A percentile compares a stretch with the other conserved stretches of the same genome.
phyloP scores from a whole-genome alignment of 1,139 yeast genomes.

The Pichia sp. region DNA sequence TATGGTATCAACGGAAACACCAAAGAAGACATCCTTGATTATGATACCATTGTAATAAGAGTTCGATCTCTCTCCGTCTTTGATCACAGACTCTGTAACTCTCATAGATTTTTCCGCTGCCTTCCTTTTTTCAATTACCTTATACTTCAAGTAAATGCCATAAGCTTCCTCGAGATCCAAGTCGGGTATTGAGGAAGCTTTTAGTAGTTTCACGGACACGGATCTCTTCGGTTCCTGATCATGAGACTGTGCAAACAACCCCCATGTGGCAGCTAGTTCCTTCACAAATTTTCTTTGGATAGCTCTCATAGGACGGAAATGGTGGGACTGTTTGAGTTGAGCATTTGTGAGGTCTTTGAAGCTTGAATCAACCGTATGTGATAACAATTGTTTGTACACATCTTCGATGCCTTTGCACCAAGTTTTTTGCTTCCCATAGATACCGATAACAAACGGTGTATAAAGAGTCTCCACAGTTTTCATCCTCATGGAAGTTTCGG shows the following conservation, averaged over 20 bases:
- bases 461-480: conserved; percentile 31
- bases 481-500: conserved; percentile 11
- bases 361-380: conserved; percentile 6
- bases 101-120: conserved; percentile 13
- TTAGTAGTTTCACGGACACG: conserved; percentile 49
- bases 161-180: conserved; percentile 30
- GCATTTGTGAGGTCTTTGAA: conserved; percentile 5
- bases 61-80: neutral
- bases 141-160: conserved; percentile 15
- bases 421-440: conserved; percentile 42
- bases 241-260: conserved; percentile 63
- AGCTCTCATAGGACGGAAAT: conserved; percentile 67
- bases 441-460: conserved; percentile 35
- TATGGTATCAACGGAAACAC: conserved; percentile 42
- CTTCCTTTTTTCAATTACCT: conserved; percentile 17
- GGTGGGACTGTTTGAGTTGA: conserved; percentile 31
- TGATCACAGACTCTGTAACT: neutral
- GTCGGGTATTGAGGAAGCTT: conserved; percentile 27
- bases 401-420: conserved; percentile 66
- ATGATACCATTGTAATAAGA: conserved; percentile 43
- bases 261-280: conserved; percentile 53
- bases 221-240: conserved; percentile 77
- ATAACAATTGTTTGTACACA: conserved; percentile 30
- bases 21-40: conserved; percentile 47
- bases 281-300: conserved; percentile 69